Base-by-base conservation (phyloP, 108 stramenopile genomes). In the Cylindrotheca fusiformis region DNA sequence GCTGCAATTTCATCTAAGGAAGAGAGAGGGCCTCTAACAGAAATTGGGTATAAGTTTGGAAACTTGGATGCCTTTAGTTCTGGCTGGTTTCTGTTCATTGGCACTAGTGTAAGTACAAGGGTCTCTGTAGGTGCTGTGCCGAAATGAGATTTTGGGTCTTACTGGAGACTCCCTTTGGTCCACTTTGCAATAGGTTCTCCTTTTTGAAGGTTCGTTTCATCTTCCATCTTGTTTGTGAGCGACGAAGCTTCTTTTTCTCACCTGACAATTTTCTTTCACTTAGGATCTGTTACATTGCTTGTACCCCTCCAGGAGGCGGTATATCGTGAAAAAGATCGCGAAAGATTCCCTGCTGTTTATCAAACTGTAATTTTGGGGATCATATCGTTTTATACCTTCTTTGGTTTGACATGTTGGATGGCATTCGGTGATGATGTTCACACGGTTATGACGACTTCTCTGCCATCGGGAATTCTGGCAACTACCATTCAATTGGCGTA, bases 261-360 rank as follows among this genome's bases (percentile, higher is more conserved):
- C n/a, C n/a, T n/a, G n/a, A 10, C 52, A 80, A 31, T 45, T 83
- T 32, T 82, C n/a, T n/a, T n/a, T n/a, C n/a, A 82, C 53, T 82
- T 82, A 64, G 86, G 84, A 29, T 79, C 83, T 12, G 85, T 86
- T 49, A 86, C 88, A 0, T 69, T 90, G 27, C 55, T 90, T 58
- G 79, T 90, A 0, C 88, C 88, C 0, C 75, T 85, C 32, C 84
- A 85, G 56, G 84, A 84, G 65, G 88, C 83, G 21, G 87, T 88
- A 0, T 60, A 69, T 29, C 19, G 32, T 2, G 55, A 56, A 18
- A 68, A 74, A n/a, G 79, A 81, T 52, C 64, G 71, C 25, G 45
- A 65, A 55, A 75, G 67, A 33, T 88, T 88, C 56, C 79, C 84
- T 4, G n/a, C 59, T 2, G 65, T 88, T 0, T 78, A 88, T 44